Base-by-base conservation (phyloP, 495 filamentous ascomycete species). In the Podospora sp. region DNA sequence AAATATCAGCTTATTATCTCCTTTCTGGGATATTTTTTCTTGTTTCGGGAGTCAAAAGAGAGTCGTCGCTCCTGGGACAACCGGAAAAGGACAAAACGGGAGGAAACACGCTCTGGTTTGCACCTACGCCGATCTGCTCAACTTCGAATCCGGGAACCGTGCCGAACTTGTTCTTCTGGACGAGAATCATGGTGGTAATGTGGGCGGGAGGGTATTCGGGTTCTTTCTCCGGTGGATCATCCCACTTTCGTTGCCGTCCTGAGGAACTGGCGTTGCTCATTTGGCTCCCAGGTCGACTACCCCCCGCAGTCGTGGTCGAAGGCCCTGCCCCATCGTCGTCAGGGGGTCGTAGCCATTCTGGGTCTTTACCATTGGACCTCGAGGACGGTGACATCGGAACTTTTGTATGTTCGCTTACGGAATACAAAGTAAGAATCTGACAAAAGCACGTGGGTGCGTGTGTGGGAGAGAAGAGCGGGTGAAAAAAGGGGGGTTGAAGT, bases 141-240 rank as follows among this genome's bases (percentile, higher is more conserved):
- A 72, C 35, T 26, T 74, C 72, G 52, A 40, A 18, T n/a, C 29
- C 58, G 36, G 12, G 1, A 52, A 21, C 35, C 8, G 71, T 24
- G 52, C 25, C 51, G n/a, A 46, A 22, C 53, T 5, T 26, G 27
- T n/a, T 21, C 26, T 27, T 22, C 29, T 65, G 55, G 29, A 69
- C 21, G 58, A 73, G 65, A 57, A 73, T 40, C 58, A 73, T 67
- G 60, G 69, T 67, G 27, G 64, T 67, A 22, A 65, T 11, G 63
- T 68, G 67, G 1, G 58, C 20, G 18, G 59, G 62, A 0, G 29
- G 24, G 27, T 6, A 22, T 3, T 63, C 26, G 29, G 66, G 69
- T 7, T 68, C 53, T 6, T 68, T 65, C 20, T 69, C 68, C 6
- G 72, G 72, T 8, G 72, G 72, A 62, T 74, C 72, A 65, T 74